Percentiles rank a stretch among this genome's conserved stretches.
Conservation (phyloP, 768 basidiomycete species). For the Cystofilobasidium bisporidii region DNA sequence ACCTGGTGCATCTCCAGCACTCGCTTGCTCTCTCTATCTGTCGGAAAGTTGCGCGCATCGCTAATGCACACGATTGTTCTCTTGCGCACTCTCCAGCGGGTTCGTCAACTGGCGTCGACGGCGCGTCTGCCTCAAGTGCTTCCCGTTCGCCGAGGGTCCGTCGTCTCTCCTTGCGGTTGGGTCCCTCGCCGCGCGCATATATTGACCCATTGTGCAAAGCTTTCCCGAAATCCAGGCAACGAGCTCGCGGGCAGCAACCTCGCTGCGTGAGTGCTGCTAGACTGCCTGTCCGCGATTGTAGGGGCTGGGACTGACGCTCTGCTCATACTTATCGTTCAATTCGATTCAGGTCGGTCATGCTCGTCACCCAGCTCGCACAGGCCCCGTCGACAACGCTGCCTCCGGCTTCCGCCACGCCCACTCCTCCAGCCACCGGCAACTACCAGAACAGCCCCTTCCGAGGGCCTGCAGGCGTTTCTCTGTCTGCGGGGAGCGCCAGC, state of each 20-base stretch:
- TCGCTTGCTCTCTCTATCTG: neutral
- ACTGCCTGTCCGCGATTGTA: no score
- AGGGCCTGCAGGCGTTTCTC: neutral
- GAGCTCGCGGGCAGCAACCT: slow-evolving; percentile 11
- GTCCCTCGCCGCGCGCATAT: no score
- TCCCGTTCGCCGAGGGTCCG: slow-evolving; percentile 16
- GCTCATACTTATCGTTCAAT: no score
- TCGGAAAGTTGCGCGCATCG: neutral
- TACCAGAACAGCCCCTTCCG: neutral
- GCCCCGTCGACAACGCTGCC: neutral
- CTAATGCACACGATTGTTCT: neutral
- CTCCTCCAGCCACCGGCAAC: neutral
- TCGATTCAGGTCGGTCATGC: neutral
- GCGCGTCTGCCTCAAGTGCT: slow-evolving; percentile 15
- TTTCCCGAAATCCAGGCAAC: neutral
- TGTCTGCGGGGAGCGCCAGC: neutral
- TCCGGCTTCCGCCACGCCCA: no score
- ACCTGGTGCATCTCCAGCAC: slow-evolving; percentile 4
- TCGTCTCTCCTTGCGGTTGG: neutral
- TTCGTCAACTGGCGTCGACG: slow-evolving; percentile 23
- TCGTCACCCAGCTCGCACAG: slow-evolving; percentile 18
- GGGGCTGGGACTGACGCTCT: neutral
- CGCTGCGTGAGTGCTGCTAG: slow-evolving; percentile 15
- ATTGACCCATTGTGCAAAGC: neutral
- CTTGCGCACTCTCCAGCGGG: neutral